A percentile compares a stretch with the other conserved stretches of the same genome.
These are phyloP conservation scores for Leptodontidium sp. DNA, from an alignment of 2,329 filamentous ascomycete genomes.

Conservation along the genomic window DNA sequence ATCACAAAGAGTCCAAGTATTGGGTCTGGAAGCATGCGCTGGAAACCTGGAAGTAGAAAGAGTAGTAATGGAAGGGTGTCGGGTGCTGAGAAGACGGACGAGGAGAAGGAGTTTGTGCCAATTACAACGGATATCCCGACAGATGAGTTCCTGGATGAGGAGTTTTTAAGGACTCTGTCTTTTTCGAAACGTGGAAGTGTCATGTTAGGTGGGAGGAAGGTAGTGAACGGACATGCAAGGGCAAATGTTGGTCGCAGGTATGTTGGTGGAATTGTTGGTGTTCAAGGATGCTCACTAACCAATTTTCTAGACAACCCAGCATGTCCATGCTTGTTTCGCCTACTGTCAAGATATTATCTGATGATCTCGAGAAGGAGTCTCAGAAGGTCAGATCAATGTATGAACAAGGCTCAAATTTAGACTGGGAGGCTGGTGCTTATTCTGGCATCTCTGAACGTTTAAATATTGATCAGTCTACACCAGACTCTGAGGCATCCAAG, in stretches of 20 bases:
- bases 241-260: slow-evolving; percentile 40
- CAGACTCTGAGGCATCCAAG: neutral
- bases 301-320: slow-evolving; percentile 40
- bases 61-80: slow-evolving; percentile 15
- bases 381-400: slow-evolving; percentile 49
- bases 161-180: slow-evolving; percentile 62
- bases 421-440: slow-evolving; percentile 41
- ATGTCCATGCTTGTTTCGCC: slow-evolving; percentile 43
- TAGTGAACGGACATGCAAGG: slow-evolving; percentile 39
- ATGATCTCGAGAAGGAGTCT: slow-evolving; percentile 46
- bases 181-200: slow-evolving; percentile 72
- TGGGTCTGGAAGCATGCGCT: slow-evolving; percentile 28
- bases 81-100: slow-evolving; percentile 36
- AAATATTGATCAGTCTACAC: neutral
- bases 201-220: slow-evolving; percentile 62
- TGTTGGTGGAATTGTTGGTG: slow-evolving; percentile 13
- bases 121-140: slow-evolving; percentile 65
- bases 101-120: slow-evolving; percentile 44
- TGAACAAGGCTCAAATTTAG: slow-evolving; percentile 39
- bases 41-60: slow-evolving; percentile 33
- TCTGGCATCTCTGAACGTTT: slow-evolving; percentile 24
- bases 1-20: slow-evolving; percentile 33
- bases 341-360: slow-evolving; percentile 40
- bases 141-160: slow-evolving; percentile 64
- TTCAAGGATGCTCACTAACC: slow-evolving; percentile 2